phyloP scores from a whole-genome alignment of 108 stramenopile genomes.

The Pseudonitzschia multistriata region DNA sequence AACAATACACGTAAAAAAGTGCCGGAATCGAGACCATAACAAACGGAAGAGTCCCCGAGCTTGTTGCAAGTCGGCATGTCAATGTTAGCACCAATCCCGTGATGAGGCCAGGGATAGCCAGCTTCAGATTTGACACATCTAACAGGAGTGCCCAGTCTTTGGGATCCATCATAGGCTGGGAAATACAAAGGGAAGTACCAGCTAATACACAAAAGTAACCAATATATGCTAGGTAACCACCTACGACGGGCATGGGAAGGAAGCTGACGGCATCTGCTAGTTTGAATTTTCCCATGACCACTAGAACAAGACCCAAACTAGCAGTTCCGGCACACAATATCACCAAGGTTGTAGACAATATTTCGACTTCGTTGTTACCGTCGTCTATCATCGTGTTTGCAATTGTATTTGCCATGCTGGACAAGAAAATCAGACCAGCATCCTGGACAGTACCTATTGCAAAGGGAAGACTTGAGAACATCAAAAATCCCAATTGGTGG shows the following conservation, averaged over 20 bases:
- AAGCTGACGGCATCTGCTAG: conserved; percentile 92
- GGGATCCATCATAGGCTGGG: conserved; percentile 58
- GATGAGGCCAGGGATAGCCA: conserved; percentile 81
- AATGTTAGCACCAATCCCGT: conserved; percentile 74
- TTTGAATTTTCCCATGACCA: conserved; percentile 81
- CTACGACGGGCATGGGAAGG: conserved; percentile 90
- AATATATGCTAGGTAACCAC: conserved; percentile 93
- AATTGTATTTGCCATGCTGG: conserved; percentile 83
- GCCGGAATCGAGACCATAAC: conserved; percentile 83
- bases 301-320: conserved; percentile 72
- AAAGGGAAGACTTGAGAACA: conserved; percentile 83
- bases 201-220: conserved; percentile 95
- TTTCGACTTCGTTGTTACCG: conserved; percentile 52
- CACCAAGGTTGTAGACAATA: conserved; percentile 70
- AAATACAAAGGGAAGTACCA: conserved; percentile 84
- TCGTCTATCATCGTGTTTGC: conserved; percentile 59
- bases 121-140: conserved; percentile 42
- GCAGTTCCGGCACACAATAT: conserved; percentile 79
- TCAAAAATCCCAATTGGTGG: conserved; percentile 86
- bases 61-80: conserved; percentile 50
- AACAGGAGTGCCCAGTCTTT: conserved; percentile 70
- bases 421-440: conserved; percentile 94
- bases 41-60: conserved; percentile 70
- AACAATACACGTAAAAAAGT: conserved; percentile 77
- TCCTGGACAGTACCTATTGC: conserved; percentile 95